Evolutionary conservation across 257 asterid species (phyloP).

Genomic region (Solanum corneliomulleri): DNA sequence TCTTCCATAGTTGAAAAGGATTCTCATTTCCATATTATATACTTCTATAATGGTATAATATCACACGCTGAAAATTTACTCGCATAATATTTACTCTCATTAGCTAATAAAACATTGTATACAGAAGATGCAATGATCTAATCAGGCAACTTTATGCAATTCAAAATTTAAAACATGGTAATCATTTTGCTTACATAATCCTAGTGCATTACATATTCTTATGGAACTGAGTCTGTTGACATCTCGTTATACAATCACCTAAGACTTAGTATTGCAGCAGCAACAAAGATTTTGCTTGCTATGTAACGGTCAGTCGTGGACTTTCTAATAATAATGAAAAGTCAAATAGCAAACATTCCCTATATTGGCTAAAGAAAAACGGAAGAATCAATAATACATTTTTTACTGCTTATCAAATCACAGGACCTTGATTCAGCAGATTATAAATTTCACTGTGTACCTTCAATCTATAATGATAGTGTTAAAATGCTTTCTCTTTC

Average conservation of each 20-base stretch:
- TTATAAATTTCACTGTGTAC: conserved; percentile 7
- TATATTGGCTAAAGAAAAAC: background rate
- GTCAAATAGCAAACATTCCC: background rate
- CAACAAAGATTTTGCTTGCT: background rate
- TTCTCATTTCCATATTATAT: background rate
- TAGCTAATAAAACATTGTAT: background rate
- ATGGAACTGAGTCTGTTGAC: background rate
- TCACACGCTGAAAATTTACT: background rate
- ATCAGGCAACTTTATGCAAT: background rate
- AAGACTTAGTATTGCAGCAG: background rate
- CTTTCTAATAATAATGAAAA: background rate
- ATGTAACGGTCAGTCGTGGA: background rate
- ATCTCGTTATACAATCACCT: background rate
- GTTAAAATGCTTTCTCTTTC: conserved; percentile 63
- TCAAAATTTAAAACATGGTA: background rate
- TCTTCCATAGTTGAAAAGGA: background rate
- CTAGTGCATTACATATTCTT: background rate
- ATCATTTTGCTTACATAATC: background rate
- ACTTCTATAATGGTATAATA: background rate
- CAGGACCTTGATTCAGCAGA: background rate
- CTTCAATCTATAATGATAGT: conserved; percentile 63
- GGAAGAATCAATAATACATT: background rate
- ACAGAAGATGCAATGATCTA: background rate
- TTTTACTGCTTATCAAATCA: background rate
- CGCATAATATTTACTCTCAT: background rate